phyloP scores from a whole-genome alignment of 441 rosid genomes.

The Flueggea neowawraea region DNA sequence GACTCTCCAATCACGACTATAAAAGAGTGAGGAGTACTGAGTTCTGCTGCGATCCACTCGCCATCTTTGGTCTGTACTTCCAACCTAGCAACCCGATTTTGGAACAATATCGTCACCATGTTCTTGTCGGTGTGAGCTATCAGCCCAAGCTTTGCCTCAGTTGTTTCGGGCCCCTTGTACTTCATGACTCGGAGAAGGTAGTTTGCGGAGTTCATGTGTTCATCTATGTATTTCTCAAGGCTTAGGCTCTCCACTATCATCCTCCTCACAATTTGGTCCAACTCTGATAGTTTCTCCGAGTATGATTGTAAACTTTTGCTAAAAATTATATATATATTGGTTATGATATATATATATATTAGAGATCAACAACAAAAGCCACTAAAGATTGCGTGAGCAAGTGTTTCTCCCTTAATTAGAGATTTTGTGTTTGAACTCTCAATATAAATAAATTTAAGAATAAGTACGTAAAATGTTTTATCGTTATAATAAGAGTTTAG shows the following conservation, averaged over 20 bases:
- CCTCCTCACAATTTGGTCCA: conserved; percentile 20
- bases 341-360: too few species aligned
- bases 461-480: too few species aligned
- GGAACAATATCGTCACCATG: conserved; percentile 57
- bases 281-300: conserved; percentile 13
- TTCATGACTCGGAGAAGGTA: conserved; percentile 62
- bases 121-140: conserved; percentile 62
- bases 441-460: too few species aligned
- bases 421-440: too few species aligned
- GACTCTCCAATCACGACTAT: conserved; percentile 69
- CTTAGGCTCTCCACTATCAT: conserved; percentile 34
- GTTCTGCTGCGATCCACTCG: conserved; percentile 50
- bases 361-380: too few species aligned
- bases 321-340: neutral
- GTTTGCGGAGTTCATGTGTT: conserved; percentile 55
- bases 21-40: conserved; percentile 49
- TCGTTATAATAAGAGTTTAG: too few species aligned
- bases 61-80: conserved; percentile 52
- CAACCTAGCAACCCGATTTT: conserved; percentile 63
- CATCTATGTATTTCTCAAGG: conserved; percentile 23
- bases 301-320: conserved; percentile 20
- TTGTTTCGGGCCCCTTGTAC: conserved; percentile 57
- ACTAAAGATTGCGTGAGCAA: too few species aligned
- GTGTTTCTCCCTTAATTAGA: too few species aligned
- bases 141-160: conserved; percentile 47